These are phyloP conservation scores for Cylindrotheca closterium DNA, from an alignment of 108 stramenopile genomes.

Conservation along the genomic window DNA sequence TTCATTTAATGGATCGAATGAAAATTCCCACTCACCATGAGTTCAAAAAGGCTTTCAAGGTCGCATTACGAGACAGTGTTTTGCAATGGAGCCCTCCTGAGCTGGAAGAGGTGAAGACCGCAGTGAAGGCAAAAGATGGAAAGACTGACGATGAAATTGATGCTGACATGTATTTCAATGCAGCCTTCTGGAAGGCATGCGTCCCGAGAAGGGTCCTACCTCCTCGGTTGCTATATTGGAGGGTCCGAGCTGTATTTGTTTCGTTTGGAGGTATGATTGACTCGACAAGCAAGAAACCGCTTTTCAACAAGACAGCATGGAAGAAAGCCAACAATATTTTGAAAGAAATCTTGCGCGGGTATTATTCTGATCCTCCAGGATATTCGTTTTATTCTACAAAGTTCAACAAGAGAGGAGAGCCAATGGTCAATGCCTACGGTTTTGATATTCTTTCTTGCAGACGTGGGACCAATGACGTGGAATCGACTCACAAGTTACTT, in stretches of 20 bases:
- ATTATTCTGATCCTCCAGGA: slow-evolving; percentile 38
- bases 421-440: slow-evolving; percentile 14
- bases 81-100: neutral
- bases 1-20: neutral
- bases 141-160: neutral
- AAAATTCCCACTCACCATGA: neutral
- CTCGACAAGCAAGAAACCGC: slow-evolving; percentile 17
- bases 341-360: slow-evolving; percentile 24
- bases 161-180: neutral
- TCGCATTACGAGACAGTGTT: neutral
- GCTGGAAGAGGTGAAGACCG: neutral
- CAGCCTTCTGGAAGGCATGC: neutral
- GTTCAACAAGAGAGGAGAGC: slow-evolving; percentile 8
- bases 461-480: slow-evolving; percentile 13
- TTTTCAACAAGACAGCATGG: slow-evolving; percentile 36
- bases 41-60: neutral
- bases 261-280: slow-evolving; percentile 21
- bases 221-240: slow-evolving; percentile 23
- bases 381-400: slow-evolving; percentile 11
- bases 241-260: slow-evolving; percentile 34
- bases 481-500: slow-evolving; percentile 25
- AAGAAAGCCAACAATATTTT: slow-evolving; percentile 36
- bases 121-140: neutral
- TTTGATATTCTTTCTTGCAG: slow-evolving; percentile 15
- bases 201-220: neutral